Conservation (phyloP, 2,329 filamentous ascomycete species). For the Ceratocystis papillata region DNA sequence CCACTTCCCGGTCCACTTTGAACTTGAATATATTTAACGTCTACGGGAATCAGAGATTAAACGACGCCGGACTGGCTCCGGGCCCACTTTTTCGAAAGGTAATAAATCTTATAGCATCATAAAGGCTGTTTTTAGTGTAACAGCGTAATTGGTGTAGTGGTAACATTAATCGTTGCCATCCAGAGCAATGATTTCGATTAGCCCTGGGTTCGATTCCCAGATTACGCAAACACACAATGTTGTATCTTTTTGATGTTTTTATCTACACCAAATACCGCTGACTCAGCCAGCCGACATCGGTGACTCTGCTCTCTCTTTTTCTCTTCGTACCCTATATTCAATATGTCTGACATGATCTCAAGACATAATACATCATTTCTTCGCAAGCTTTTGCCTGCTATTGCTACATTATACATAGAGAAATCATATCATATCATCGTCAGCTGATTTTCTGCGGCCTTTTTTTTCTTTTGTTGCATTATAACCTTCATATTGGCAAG, state of each 20-base stretch:
- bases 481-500: background rate
- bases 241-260: background rate
- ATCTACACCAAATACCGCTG: background rate
- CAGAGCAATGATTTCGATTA: constrained; percentile 14
- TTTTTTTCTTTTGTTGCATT: background rate
- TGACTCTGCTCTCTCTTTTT: background rate
- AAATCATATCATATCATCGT: background rate
- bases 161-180: constrained; percentile 19
- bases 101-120: background rate
- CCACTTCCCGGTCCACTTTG: no score
- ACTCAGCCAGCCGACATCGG: constrained; percentile 9
- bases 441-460: background rate
- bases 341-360: background rate
- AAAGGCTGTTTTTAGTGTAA: no score
- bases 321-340: no score
- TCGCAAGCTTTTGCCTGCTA: background rate
- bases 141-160: constrained; percentile 18
- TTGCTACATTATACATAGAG: no score
- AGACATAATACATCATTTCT: background rate
- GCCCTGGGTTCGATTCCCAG: constrained; percentile 18
- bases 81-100: no score
- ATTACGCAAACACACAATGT: background rate
- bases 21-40: no score
- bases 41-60: no score
- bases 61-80: no score